Percentiles rank a stretch among this genome's conserved stretches.
These are phyloP conservation scores for Mycosphaerella sp. DNA, from an alignment of 2,329 filamentous ascomycete genomes.

Conservation along the genomic window DNA sequence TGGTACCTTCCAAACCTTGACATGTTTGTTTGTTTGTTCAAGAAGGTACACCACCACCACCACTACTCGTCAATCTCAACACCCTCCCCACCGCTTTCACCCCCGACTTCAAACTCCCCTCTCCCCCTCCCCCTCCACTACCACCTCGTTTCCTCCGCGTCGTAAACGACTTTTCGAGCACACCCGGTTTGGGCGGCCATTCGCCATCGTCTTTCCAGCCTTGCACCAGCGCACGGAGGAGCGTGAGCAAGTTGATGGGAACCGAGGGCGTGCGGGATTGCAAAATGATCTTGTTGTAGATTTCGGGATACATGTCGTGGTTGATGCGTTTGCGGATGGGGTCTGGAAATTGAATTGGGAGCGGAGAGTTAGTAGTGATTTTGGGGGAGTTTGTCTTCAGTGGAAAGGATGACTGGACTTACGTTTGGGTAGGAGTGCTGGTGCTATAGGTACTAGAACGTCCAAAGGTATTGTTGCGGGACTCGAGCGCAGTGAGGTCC, in stretches of 20 bases:
- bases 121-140: constrained; percentile 1
- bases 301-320: constrained; percentile 65
- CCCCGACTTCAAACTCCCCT: constrained; percentile 35
- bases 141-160: constrained; percentile 33
- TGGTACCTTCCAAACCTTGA: too few species aligned
- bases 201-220: constrained; percentile 92
- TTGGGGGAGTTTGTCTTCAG: not conserved
- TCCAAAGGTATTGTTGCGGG: constrained; percentile 17
- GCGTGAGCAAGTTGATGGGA: constrained; percentile 78
- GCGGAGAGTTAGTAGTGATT: constrained; percentile 31
- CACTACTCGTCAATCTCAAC: constrained; percentile 29
- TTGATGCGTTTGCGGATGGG: constrained; percentile 71
- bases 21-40: too few species aligned
- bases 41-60: not conserved
- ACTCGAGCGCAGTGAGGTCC: constrained; percentile 1
- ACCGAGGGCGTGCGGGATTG: constrained; percentile 75
- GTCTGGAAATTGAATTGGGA: constrained; percentile 33
- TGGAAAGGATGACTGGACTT: not conserved
- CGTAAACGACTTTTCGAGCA: constrained; percentile 42
- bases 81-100: constrained; percentile 43
- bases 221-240: constrained; percentile 72
- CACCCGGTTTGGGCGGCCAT: constrained; percentile 67
- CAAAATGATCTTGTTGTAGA: constrained; percentile 84
- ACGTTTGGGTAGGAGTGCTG: constrained; percentile 60
- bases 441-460: constrained; percentile 61